Evolutionary conservation across 2,329 filamentous ascomycete genomes (phyloP), one percentile per base, ranked within the genome.

Genomic region (Rhinocladiella similis): DNA sequence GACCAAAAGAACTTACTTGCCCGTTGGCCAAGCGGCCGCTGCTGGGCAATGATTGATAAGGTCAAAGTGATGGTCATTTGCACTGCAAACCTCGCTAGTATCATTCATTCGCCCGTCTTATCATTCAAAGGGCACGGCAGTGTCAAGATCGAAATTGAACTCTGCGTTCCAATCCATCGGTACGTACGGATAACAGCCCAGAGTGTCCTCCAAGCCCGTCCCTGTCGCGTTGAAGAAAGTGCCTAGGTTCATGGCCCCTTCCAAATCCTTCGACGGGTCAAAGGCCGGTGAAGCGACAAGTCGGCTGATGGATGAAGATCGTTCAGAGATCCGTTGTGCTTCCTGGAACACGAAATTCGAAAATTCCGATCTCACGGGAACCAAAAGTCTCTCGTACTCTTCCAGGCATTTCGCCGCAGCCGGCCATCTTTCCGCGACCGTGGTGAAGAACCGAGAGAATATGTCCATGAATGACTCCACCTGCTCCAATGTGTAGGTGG

Each of bases 381-480:
- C 41, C 2, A 53, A 16, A 27, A 53, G 50, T 20, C 42, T 18
- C 18, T 47, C 35, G 19, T 53, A 53, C 14, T 53, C 50, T 20
- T 53, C 39, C 2, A 53, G 50, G 25, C 50, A 53, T 36, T 35
- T 36, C 9, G 41, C 45, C 16, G 50, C 39, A 3, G 50, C 50
- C 5, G 50, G 50, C 50, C 50, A 53, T 36, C 41, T 33, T 12
- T 46, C 39, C 5, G 50, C 50, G 5, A 47, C 13, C 2, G 38
- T 29, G 22, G 50, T 18, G 33, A 53, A 53, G 27, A 53, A 47
- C 12, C 29, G 39, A 13, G 50, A 53, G 18, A 53, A 53, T 20
- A 33, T 16, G 6, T 22, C 12, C 39, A 53, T 53, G 19, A 25
- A 29, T n/a, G 9, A 13, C 20, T 46, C 41, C 3, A 53, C 16